phyloP scores from a whole-genome alignment of 2,329 filamentous ascomycete genomes.

The Pseudogymnoascus pannorum region DNA sequence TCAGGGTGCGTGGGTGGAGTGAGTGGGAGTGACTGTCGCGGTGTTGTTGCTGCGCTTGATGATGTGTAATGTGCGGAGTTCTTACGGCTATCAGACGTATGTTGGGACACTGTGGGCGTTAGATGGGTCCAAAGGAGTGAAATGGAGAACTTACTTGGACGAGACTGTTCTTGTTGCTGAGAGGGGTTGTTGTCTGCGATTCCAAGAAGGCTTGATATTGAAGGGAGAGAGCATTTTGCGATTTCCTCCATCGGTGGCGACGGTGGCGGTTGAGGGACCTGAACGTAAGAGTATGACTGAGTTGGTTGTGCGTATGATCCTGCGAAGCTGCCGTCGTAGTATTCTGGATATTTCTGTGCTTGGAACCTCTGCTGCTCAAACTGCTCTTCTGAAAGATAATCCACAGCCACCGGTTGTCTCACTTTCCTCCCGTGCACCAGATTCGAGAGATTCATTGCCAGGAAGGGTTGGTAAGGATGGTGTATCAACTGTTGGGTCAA shows the following conservation, averaged over 20 bases:
- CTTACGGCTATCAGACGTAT: not conserved
- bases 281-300: conserved; percentile 43
- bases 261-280: conserved; percentile 55
- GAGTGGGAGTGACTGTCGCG: not conserved
- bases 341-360: not conserved
- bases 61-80: not conserved
- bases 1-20: not conserved
- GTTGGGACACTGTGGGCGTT: not conserved
- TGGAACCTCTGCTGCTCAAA: conserved; percentile 25
- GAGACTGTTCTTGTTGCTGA: conserved; percentile 33
- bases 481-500: not conserved
- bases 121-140: not conserved
- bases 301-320: conserved; percentile 37
- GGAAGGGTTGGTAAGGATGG: not conserved
- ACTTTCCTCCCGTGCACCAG: conserved; percentile 28
- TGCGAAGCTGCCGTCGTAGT: conserved; percentile 38
- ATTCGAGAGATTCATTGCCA: conserved; percentile 31
- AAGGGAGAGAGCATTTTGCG: conserved; percentile 78
- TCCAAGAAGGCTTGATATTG: conserved; percentile 83
- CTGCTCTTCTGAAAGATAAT: conserved; percentile 25
- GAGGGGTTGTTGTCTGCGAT: conserved; percentile 61
- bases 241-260: conserved; percentile 69
- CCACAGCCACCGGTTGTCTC: conserved; percentile 23
- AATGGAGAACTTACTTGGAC: not conserved
- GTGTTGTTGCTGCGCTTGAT: not conserved